Conservation (phyloP, 2,329 filamentous ascomycete genomes). For the Colletotrichum shisoi region DNA sequence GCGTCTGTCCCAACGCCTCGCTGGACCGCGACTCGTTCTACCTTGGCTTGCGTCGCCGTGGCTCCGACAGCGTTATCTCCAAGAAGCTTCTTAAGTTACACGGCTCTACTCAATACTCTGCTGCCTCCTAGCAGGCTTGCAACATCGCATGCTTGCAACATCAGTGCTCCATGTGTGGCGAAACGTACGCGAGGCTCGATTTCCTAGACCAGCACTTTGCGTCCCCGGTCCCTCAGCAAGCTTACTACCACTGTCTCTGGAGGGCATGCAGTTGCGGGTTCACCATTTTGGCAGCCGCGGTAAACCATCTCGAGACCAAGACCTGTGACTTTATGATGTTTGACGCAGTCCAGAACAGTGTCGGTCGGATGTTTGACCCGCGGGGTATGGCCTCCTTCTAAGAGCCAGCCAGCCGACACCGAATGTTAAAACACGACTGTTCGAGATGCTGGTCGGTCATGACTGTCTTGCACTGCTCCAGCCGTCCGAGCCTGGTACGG, state of each 20-base stretch:
- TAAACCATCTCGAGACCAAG: constrained; percentile 57
- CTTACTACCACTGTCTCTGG: constrained; percentile 53
- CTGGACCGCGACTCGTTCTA: constrained; percentile 61
- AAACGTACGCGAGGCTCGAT: constrained; percentile 31
- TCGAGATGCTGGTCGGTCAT: no score
- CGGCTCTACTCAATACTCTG: constrained; percentile 48
- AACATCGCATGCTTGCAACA: neutral
- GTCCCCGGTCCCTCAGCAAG: constrained; percentile 55
- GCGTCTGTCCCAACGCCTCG: constrained; percentile 57
- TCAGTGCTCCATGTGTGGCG: constrained; percentile 64
- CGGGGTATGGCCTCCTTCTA: constrained; percentile 1
- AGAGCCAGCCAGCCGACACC: neutral
- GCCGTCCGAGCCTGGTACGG: no score
- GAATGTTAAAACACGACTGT: neutral
- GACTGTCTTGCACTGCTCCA: no score
- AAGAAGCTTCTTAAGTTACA: constrained; percentile 59
- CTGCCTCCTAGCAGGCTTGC: constrained; percentile 54
- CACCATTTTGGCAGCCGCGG: constrained; percentile 49
- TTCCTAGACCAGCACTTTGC: constrained; percentile 62
- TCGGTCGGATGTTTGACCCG: constrained; percentile 19
- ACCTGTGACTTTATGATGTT: constrained; percentile 51
- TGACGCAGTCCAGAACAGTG: constrained; percentile 45
- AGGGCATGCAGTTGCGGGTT: constrained; percentile 49
- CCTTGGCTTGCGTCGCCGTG: constrained; percentile 53
- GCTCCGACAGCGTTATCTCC: constrained; percentile 59